Conservation (phyloP, 345 rosid species). For the Syzygium oleosum region DNA sequence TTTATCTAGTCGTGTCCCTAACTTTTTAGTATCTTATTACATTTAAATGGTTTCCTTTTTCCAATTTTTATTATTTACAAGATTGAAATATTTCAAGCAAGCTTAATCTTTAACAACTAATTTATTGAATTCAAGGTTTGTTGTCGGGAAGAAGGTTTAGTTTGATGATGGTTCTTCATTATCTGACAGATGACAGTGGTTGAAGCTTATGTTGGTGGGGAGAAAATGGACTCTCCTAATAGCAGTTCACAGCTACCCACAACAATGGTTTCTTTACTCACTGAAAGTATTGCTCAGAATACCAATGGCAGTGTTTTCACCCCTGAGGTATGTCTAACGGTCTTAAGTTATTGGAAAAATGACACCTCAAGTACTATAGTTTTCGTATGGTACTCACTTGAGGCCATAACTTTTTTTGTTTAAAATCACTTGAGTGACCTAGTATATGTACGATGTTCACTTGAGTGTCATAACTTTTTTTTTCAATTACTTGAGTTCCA, state of each 20-base stretch:
- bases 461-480: too few relatives aligned
- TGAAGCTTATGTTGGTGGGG: not conserved
- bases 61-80: not conserved
- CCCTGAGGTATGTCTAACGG: not conserved
- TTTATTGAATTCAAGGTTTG: not conserved
- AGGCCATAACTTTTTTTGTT: too few relatives aligned
- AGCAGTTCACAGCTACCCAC: not conserved
- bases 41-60: not conserved
- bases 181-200: not conserved
- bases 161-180: not conserved
- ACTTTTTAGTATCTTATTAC: not conserved
- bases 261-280: conserved; percentile 9
- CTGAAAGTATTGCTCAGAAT: conserved; percentile 20
- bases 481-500: too few relatives aligned
- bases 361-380: too few relatives aligned
- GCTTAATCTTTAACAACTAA: not conserved
- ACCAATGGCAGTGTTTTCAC: conserved; percentile 18
- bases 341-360: not conserved
- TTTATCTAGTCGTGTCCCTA: not conserved
- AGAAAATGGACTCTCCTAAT: not conserved
- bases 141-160: not conserved
- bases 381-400: too few relatives aligned
- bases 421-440: too few relatives aligned
- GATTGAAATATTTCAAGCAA: not conserved
- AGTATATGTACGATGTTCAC: too few relatives aligned